phyloP scores from a whole-genome alignment of 129 eudicot genomes.

The sunflower (Helianthus annuus) region HanXRQr2.0-SUNRISE NC_035446.2:112974347-112974846 shows the following conservation, averaged over 20 bases:
- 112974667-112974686: not conserved
- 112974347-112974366: too few relatives aligned
- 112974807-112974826: not conserved
- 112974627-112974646: not conserved
- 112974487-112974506: too few relatives aligned
- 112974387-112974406: too few relatives aligned
- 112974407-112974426: too few relatives aligned
- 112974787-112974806: not conserved
- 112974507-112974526: too few relatives aligned
- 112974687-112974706: not conserved
- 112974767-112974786: not conserved
- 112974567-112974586: not conserved
- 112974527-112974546: not conserved
- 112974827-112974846: not conserved
- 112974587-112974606: not conserved
- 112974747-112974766: not conserved
- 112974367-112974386: too few relatives aligned
- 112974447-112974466: too few relatives aligned
- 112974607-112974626: not conserved
- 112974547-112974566: not conserved
- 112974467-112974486: too few relatives aligned
- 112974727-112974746: not conserved
- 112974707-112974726: not conserved
- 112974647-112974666: not conserved
- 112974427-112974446: too few relatives aligned